Conservation (phyloP, 2,329 filamentous ascomycete genomes). For the Pseudopithomyces chartarum region DNA sequence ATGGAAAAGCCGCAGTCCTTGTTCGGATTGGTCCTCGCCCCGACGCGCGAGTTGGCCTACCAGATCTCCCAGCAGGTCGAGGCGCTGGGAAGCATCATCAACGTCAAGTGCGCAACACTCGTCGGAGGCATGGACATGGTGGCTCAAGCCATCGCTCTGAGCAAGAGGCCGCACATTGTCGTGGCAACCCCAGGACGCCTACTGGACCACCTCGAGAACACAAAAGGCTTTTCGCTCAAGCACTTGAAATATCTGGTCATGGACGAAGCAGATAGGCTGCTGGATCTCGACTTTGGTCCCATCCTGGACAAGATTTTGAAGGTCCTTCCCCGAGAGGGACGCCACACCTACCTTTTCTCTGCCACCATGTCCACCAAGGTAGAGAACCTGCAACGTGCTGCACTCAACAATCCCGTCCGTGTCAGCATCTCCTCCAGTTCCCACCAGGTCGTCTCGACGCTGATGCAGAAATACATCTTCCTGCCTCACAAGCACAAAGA, state of each 20-base stretch:
- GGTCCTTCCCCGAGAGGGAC: slow-evolving; percentile 68
- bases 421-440: slow-evolving; percentile 82
- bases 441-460: slow-evolving; percentile 88
- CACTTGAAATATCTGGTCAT: slow-evolving; percentile 87
- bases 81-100: slow-evolving; percentile 83
- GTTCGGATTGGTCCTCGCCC: slow-evolving; percentile 88
- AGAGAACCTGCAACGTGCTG: slow-evolving; percentile 88
- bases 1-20: slow-evolving; percentile 85
- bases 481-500: slow-evolving; percentile 81
- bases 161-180: slow-evolving; percentile 94
- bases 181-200: slow-evolving; percentile 87
- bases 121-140: slow-evolving; percentile 98
- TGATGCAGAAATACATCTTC: slow-evolving; percentile 86
- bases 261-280: slow-evolving; percentile 89
- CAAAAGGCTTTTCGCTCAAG: slow-evolving; percentile 88
- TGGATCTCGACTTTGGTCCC: slow-evolving; percentile 93
- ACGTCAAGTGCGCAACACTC: slow-evolving; percentile 82
- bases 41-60: slow-evolving; percentile 89
- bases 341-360: slow-evolving; percentile 79
- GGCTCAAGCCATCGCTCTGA: slow-evolving; percentile 83
- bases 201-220: slow-evolving; percentile 93
- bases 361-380: slow-evolving; percentile 95
- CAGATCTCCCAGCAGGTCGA: slow-evolving; percentile 91
- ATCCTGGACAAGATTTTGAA: slow-evolving; percentile 93
- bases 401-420: slow-evolving; percentile 79